phyloP scores from a whole-genome alignment of 495 filamentous ascomycete genomes.

The Penicillium daleae region DNA sequence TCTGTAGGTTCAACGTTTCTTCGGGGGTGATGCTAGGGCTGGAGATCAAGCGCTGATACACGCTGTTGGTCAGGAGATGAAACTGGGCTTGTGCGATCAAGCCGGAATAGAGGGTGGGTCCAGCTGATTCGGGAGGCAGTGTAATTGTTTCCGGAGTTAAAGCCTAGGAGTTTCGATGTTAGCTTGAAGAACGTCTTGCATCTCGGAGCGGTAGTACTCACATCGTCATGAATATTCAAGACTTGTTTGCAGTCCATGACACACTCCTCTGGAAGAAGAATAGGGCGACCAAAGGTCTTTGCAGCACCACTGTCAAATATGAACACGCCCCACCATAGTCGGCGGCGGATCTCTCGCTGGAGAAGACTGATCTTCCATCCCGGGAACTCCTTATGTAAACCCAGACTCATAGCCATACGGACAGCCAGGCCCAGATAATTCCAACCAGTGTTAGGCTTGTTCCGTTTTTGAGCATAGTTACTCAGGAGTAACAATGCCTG shows the following conservation, averaged over 20 bases:
- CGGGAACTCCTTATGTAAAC: conserved; percentile 59
- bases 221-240: conserved; percentile 54
- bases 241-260: conserved; percentile 54
- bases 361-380: conserved; percentile 58
- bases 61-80: conserved; percentile 52
- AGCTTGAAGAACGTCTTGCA: neutral
- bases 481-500: conserved; percentile 56
- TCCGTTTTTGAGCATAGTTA: conserved; percentile 59
- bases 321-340: conserved; percentile 54
- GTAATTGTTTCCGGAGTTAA: conserved; percentile 47
- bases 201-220: conserved; percentile 11
- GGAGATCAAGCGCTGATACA: conserved; percentile 57
- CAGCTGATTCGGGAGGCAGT: conserved; percentile 45
- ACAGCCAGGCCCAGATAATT: conserved; percentile 57
- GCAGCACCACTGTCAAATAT: conserved; percentile 54
- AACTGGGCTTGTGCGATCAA: conserved; percentile 54
- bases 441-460: conserved; percentile 61
- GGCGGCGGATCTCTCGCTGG: conserved; percentile 49
- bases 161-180: conserved; percentile 25
- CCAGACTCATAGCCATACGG: conserved; percentile 57
- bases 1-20: conserved; percentile 50
- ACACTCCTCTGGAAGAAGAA: conserved; percentile 50
- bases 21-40: conserved; percentile 51
- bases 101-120: conserved; percentile 54
- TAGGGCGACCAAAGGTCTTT: conserved; percentile 52